Evolutionary conservation across 1,139 yeast genomes (phyloP).

Genomic region (Saccharomyces hybrid): DNA sequence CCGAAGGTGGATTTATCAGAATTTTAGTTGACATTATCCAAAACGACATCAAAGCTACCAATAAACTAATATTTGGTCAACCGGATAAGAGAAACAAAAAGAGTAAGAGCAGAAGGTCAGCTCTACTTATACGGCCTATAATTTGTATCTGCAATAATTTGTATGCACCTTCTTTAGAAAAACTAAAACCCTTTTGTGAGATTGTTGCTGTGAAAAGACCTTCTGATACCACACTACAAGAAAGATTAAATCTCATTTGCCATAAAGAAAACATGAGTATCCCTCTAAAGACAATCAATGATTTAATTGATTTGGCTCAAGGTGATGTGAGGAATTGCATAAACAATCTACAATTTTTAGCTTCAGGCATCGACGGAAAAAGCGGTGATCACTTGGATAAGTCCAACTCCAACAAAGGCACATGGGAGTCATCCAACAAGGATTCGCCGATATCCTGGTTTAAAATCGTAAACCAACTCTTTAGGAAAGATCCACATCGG

Average conservation of each 20-base stretch:
- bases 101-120: constrained; percentile 29
- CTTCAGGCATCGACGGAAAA: constrained; percentile 10
- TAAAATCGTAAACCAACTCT: constrained; percentile 46
- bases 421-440: constrained; percentile 33
- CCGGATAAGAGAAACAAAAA: constrained; percentile 21
- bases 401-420: constrained; percentile 17
- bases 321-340: constrained; percentile 84
- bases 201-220: constrained; percentile 60
- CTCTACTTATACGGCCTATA: constrained; percentile 67
- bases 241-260: constrained; percentile 46
- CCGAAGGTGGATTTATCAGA: constrained; percentile 72
- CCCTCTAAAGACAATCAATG: constrained; percentile 38
- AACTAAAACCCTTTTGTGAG: constrained; percentile 66
- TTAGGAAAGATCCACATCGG: constrained; percentile 42
- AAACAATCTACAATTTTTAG: constrained; percentile 66
- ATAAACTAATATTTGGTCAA: constrained; percentile 12
- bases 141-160: constrained; percentile 89
- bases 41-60: constrained; percentile 50
- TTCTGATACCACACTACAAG: constrained; percentile 41
- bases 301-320: constrained; percentile 64
- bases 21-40: constrained; percentile 54
- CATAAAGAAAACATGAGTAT: constrained; percentile 38
- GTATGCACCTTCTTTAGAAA: constrained; percentile 65
- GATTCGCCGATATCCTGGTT: constrained; percentile 58
- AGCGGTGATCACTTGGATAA: constrained; percentile 15